These are phyloP conservation scores for Sarcomyxa edulis DNA, from an alignment of 768 basidiomycete species.

Conservation along the genomic window DNA sequence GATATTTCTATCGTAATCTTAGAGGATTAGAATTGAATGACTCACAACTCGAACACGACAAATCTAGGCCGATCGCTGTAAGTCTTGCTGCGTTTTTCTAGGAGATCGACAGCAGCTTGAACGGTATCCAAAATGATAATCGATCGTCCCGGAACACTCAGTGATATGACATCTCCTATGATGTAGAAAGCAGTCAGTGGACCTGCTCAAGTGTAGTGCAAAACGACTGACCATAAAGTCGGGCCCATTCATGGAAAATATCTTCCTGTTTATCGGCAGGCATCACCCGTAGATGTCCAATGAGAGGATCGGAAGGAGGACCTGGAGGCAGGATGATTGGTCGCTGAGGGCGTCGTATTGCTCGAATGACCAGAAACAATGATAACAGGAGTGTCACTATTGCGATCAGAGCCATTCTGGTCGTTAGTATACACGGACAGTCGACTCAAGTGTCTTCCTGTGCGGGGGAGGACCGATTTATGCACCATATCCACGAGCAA, in stretches of 20 bases:
- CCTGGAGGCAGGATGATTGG: slow-evolving; percentile 31
- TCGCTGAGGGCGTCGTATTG: no score
- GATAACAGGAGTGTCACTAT: no score
- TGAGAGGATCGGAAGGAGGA: slow-evolving; percentile 29
- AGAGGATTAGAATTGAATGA: background rate
- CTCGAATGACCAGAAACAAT: no score
- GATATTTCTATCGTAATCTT: no score
- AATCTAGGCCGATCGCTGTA: slow-evolving; percentile 21
- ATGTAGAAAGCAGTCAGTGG: background rate
- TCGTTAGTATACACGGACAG: no score
- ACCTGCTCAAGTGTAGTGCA: background rate
- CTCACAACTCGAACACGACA: slow-evolving; percentile 14
- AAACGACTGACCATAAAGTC: slow-evolving; percentile 23
- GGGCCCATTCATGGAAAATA: slow-evolving; percentile 24
- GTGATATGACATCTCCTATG: slow-evolving; percentile 18
- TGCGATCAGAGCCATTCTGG: no score
- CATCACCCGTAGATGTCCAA: slow-evolving; percentile 31
- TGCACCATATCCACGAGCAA: no score
- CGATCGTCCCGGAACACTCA: slow-evolving; percentile 18
- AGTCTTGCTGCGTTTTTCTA: slow-evolving; percentile 19
- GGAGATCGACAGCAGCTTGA: slow-evolving; percentile 20
- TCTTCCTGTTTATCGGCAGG: slow-evolving; percentile 21
- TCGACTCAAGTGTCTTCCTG: no score
- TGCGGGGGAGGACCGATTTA: no score
- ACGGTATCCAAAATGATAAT: slow-evolving; percentile 18